Evolutionary conservation across 2,329 filamentous ascomycete genomes (phyloP).

Genomic region (Capronia americana): DNA sequence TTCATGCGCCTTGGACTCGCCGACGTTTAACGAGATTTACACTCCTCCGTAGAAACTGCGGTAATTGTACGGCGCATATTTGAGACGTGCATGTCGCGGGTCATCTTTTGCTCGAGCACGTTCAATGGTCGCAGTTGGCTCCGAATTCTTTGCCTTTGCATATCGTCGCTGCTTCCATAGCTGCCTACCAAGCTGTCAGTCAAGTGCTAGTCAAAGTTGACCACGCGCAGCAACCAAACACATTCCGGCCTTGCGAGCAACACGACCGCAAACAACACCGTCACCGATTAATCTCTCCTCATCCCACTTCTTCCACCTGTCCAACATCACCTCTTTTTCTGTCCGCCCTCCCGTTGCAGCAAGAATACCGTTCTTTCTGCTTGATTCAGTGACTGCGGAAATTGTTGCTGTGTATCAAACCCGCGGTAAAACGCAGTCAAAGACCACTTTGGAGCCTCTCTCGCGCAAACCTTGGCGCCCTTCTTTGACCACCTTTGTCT

Average conservation of each 20-base stretch:
- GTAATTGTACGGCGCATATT: neutral
- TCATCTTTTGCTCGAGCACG: slow-evolving; percentile 5
- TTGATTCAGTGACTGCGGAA: neutral
- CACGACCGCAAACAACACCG: neutral
- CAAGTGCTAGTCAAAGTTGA: neutral
- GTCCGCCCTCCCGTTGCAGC: neutral
- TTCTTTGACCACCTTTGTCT: slow-evolving; percentile 17
- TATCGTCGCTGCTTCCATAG: neutral
- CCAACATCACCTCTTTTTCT: neutral
- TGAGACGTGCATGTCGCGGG: slow-evolving; percentile 1
- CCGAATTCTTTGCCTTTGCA: neutral
- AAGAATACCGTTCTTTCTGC: neutral
- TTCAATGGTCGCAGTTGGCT: slow-evolving; percentile 13
- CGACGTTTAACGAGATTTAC: neutral
- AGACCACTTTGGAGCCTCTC: neutral
- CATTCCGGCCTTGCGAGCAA: neutral
- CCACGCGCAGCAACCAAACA: neutral
- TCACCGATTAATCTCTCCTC: neutral
- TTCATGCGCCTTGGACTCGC: too few relatives aligned
- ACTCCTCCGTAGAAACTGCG: neutral
- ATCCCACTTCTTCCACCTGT: neutral
- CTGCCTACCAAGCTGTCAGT: neutral
- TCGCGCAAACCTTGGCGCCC: slow-evolving; percentile 30
- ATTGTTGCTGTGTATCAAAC: neutral
- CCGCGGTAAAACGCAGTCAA: neutral